Evolutionary conservation across 176 grass and related monocot genomes (phyloP).

Genomic region (Dendrocalamus sinicus): DNA sequence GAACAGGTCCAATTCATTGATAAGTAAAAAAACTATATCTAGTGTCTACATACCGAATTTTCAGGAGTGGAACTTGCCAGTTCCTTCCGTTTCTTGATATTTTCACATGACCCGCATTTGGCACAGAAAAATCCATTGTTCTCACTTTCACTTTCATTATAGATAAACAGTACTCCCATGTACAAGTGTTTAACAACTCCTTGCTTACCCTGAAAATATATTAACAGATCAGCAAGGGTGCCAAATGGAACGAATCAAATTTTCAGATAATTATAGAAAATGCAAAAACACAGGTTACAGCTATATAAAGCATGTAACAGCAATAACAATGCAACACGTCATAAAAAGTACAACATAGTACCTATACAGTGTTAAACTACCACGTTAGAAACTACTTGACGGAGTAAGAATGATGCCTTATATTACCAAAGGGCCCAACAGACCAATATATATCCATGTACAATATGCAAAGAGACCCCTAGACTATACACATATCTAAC

Average conservation of each 20-base stretch:
- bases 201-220: conserved; percentile 79
- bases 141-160: conserved; percentile 76
- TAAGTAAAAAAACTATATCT: neutral
- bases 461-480: no score
- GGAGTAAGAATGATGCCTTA: no score
- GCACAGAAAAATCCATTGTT: conserved; percentile 87
- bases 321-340: neutral
- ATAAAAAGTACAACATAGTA: conserved; percentile 8
- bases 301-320: conserved; percentile 37
- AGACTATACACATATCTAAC: no score
- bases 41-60: conserved; percentile 50
- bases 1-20: conserved; percentile 28
- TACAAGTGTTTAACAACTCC: conserved; percentile 95
- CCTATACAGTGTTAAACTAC: neutral
- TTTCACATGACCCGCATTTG: conserved; percentile 73
- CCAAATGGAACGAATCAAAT: conserved; percentile 26
- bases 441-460: no score
- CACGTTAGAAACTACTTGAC: neutral
- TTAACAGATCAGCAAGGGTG: conserved; percentile 21
- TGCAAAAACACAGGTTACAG: conserved; percentile 4
- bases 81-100: conserved; percentile 68
- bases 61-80: conserved; percentile 39
- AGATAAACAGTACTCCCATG: conserved; percentile 84
- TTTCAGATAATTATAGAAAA: conserved; percentile 15
- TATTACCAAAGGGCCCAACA: no score